These are phyloP conservation scores for Neopestalotiopsis rosae DNA, from an alignment of 2,329 filamentous ascomycete species.

Conservation along the genomic window DNA sequence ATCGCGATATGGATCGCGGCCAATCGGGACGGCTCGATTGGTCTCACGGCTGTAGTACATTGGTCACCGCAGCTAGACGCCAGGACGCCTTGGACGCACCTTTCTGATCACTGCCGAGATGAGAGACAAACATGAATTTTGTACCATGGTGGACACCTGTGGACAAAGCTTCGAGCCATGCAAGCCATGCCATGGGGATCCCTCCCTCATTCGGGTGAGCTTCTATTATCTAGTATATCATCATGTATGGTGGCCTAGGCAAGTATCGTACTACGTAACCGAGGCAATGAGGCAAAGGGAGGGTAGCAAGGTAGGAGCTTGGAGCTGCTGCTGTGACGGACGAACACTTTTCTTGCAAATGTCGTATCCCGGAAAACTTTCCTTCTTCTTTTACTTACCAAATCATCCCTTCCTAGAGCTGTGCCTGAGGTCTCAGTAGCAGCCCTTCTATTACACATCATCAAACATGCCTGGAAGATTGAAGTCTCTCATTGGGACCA, in stretches of 20 bases:
- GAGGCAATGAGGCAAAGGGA: background rate
- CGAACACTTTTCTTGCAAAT: background rate
- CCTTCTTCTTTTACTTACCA: background rate
- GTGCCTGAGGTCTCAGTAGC: background rate
- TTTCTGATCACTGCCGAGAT: background rate
- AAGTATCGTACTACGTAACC: background rate
- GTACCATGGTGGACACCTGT: background rate
- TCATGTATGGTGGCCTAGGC: background rate
- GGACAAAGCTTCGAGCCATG: background rate
- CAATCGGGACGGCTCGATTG: conserved; percentile 4
- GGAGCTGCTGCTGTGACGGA: background rate
- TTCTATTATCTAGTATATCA: background rate
- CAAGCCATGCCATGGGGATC: background rate
- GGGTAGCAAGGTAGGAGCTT: background rate
- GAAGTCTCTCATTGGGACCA: conserved; percentile 45
- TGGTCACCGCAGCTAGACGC: background rate
- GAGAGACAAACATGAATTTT: background rate
- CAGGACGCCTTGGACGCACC: background rate
- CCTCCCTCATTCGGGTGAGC: background rate
- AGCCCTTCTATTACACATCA: background rate
- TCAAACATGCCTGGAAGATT: conserved; percentile 9
- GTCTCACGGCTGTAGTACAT: background rate
- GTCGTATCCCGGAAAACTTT: background rate
- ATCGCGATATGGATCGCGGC: background rate
- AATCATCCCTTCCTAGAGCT: background rate